Conservation (phyloP, 2,329 filamentous ascomycete genomes). For the Phyllosticta ampelicida region DNA sequence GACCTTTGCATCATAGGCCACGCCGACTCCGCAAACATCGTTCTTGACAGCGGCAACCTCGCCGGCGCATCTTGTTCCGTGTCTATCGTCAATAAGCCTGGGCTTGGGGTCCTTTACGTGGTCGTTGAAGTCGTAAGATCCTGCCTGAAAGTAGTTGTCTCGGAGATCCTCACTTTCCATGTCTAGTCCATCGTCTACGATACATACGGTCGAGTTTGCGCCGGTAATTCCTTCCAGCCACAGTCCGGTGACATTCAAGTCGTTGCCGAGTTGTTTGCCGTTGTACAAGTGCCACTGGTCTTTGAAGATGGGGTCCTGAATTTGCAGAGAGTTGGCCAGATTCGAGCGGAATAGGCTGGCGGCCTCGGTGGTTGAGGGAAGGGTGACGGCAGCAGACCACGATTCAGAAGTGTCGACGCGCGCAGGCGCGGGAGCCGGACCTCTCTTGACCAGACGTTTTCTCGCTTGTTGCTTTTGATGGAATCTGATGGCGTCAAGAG, state of each 20-base stretch:
- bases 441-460: constrained; percentile 50
- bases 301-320: constrained; percentile 79
- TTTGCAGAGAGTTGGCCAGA: constrained; percentile 56
- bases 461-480: constrained; percentile 66
- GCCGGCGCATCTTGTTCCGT: constrained; percentile 89
- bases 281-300: constrained; percentile 97
- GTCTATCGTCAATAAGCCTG: constrained; percentile 70
- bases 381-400: not conserved
- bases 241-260: constrained; percentile 90
- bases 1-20: constrained; percentile 85
- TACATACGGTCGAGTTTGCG: constrained; percentile 77
- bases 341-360: constrained; percentile 35
- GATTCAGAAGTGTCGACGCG: not conserved
- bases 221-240: constrained; percentile 90
- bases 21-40: constrained; percentile 86
- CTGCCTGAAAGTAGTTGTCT: constrained; percentile 84
- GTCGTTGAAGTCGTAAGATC: constrained; percentile 96
- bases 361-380: constrained; percentile 9
- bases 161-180: constrained; percentile 91
- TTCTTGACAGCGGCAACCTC: constrained; percentile 91
- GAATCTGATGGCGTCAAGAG: constrained; percentile 64
- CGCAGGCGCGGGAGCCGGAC: not conserved
- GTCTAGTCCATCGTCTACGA: constrained; percentile 92
- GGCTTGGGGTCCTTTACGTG: constrained; percentile 67
- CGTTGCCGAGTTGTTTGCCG: constrained; percentile 66